phyloP scores from a whole-genome alignment of 495 filamentous ascomycete species.

The Penicillium paxilli region DNA sequence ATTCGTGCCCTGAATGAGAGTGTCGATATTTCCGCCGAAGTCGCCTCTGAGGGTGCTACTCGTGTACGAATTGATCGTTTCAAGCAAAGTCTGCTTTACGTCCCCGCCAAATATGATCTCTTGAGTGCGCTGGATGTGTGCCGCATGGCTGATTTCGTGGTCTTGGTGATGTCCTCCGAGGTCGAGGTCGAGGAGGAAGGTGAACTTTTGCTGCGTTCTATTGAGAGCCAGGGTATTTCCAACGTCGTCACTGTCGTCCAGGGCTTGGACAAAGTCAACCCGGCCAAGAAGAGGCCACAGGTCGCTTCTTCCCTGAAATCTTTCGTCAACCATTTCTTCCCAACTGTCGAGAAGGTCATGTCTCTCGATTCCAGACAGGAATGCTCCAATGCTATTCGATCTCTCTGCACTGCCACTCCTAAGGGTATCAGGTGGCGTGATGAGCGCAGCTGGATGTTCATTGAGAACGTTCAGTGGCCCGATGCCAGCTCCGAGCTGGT shows the following conservation, averaged over 20 bases:
- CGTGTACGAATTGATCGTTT: conserved; percentile 80
- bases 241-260: conserved; percentile 81
- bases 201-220: conserved; percentile 76
- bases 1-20: conserved; percentile 72
- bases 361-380: conserved; percentile 85
- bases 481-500: conserved; percentile 45
- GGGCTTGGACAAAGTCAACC: conserved; percentile 72
- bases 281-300: conserved; percentile 72
- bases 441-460: conserved; percentile 89
- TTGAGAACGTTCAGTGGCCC: conserved; percentile 76
- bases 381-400: conserved; percentile 83
- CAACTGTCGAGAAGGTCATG: conserved; percentile 81
- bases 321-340: conserved; percentile 92
- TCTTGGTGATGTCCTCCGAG: conserved; percentile 77
- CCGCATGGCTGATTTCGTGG: conserved; percentile 82
- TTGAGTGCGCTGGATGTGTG: conserved; percentile 80
- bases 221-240: conserved; percentile 92
- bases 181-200: conserved; percentile 81
- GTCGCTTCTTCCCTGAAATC: conserved; percentile 79
- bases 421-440: conserved; percentile 95
- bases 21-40: conserved; percentile 71
- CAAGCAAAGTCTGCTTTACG: conserved; percentile 87
- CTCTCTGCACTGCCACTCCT: conserved; percentile 83
- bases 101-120: conserved; percentile 70
- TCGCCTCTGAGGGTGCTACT: conserved; percentile 56